These are phyloP conservation scores for Aspergillus sclerotiicarbonarius DNA, from an alignment of 495 filamentous ascomycete genomes.

Conservation along the genomic window DNA sequence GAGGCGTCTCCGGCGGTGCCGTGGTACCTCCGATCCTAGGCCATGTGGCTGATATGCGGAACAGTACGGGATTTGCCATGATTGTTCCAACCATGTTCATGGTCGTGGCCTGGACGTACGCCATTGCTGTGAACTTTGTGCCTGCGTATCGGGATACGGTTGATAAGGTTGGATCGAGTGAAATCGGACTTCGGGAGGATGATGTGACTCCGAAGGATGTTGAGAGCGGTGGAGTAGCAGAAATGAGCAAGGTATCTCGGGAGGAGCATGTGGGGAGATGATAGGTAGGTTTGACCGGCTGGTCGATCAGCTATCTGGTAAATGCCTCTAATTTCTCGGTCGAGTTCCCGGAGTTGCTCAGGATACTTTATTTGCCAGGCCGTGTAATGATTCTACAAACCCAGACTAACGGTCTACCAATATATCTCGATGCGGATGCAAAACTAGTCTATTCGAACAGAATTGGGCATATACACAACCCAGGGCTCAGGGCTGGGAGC, in stretches of 20 bases:
- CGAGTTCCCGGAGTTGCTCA: neutral
- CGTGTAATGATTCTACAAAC: neutral
- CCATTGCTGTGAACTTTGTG: slow-evolving; percentile 61
- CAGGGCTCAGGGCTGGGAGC: neutral
- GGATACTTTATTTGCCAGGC: neutral
- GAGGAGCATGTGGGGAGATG: slow-evolving; percentile 9
- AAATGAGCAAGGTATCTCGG: slow-evolving; percentile 2
- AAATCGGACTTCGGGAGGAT: slow-evolving; percentile 45
- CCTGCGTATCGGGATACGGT: slow-evolving; percentile 57
- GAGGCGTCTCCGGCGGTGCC: slow-evolving; percentile 56
- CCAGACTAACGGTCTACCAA: neutral
- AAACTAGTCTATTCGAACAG: slow-evolving; percentile 9
- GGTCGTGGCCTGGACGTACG: slow-evolving; percentile 57
- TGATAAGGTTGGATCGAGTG: slow-evolving; percentile 56
- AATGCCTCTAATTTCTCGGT: neutral
- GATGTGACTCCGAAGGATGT: slow-evolving; percentile 22
- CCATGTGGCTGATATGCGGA: slow-evolving; percentile 46
- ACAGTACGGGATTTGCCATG: slow-evolving; percentile 51
- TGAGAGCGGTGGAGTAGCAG: slow-evolving; percentile 23
- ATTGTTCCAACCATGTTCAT: slow-evolving; percentile 57
- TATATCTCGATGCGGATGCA: neutral
- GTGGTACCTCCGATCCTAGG: slow-evolving; percentile 51
- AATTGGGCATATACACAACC: slow-evolving; percentile 1
- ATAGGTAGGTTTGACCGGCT: slow-evolving; percentile 11
- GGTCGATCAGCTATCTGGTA: neutral